Conservation (phyloP, 2,329 filamentous ascomycete species). For the Zymoseptoria pseudotritici region DNA sequence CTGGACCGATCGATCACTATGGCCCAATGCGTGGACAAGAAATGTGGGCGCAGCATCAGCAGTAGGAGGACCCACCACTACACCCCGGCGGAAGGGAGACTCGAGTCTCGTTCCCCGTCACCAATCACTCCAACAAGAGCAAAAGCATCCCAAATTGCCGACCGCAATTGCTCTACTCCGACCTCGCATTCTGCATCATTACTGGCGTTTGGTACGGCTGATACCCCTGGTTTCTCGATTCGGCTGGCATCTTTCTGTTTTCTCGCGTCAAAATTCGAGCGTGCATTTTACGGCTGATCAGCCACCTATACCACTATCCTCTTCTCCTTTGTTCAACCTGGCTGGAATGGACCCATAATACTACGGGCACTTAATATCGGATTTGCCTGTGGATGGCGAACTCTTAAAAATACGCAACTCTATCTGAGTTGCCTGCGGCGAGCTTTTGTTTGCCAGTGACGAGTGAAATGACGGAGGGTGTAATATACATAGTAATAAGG, state of each 20-base stretch:
- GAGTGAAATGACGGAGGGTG: constrained; percentile 13
- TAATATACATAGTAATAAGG: constrained; percentile 2
- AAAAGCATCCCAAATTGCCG: not conserved
- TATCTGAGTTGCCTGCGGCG: not conserved
- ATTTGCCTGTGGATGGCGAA: constrained; percentile 1
- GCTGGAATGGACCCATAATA: constrained; percentile 7
- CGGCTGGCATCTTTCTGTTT: constrained; percentile 11
- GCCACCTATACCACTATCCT: constrained; percentile 9
- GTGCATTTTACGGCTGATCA: constrained; percentile 5
- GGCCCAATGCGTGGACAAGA: constrained; percentile 51
- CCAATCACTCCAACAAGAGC: not conserved
- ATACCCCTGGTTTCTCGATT: constrained; percentile 19
- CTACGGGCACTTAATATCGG: constrained; percentile 7
- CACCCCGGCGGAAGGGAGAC: not conserved
- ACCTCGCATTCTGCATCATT: constrained; percentile 9
- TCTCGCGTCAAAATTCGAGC: constrained; percentile 6
- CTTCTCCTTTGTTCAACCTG: constrained; percentile 14
- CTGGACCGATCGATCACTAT: constrained; percentile 56
- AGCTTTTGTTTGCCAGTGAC: not conserved
- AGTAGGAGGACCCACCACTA: constrained; percentile 11
- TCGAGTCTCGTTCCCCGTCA: not conserved
- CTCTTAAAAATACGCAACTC: constrained; percentile 2
- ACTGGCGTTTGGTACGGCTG: constrained; percentile 20
- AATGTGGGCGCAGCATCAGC: constrained; percentile 46
- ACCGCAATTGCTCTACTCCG: not conserved